Percentiles rank a stretch among this genome's conserved stretches.
Conservation (phyloP, 495 filamentous ascomycete genomes). For the Neurospora sp. region DNA sequence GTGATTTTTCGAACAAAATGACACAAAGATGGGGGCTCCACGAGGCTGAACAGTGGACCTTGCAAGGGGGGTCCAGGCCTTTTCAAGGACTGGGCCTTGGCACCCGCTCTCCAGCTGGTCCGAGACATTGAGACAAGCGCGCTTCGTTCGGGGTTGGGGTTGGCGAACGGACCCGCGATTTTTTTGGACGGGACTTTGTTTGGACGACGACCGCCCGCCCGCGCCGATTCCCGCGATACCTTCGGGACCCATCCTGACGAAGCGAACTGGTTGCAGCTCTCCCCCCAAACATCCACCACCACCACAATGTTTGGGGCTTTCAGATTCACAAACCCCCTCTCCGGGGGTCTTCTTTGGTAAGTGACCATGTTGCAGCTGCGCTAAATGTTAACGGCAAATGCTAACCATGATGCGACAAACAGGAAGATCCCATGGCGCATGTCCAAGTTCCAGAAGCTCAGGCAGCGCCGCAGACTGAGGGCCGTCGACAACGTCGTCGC, state of each 20-base stretch:
- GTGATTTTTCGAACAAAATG: not conserved
- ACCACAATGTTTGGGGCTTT: constrained; percentile 68
- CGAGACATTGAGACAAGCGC: not conserved
- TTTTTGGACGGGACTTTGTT: not conserved
- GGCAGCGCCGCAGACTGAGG: constrained; percentile 77
- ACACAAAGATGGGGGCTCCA: not conserved
- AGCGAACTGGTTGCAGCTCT: not conserved
- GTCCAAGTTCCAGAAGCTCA: constrained; percentile 77
- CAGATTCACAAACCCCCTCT: constrained; percentile 63
- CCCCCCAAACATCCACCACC: constrained; percentile 7
- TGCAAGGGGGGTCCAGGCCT: not conserved
- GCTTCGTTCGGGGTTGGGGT: not conserved
- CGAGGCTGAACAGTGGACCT: not conserved
- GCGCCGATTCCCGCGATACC: not conserved
- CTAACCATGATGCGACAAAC: not conserved
- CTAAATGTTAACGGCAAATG: not conserved
- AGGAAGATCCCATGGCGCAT: constrained; percentile 99
- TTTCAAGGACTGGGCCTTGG: not conserved
- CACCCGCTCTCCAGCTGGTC: not conserved
- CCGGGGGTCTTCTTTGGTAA: constrained; percentile 78
- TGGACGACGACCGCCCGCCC: not conserved
- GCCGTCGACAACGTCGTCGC: constrained; percentile 77
- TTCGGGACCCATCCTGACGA: not conserved
- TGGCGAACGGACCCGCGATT: not conserved
- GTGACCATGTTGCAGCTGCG: constrained; percentile 4